phyloP scores from a whole-genome alignment of 805 yeast species.

The Saccharomycopsis selenospora region DNA sequence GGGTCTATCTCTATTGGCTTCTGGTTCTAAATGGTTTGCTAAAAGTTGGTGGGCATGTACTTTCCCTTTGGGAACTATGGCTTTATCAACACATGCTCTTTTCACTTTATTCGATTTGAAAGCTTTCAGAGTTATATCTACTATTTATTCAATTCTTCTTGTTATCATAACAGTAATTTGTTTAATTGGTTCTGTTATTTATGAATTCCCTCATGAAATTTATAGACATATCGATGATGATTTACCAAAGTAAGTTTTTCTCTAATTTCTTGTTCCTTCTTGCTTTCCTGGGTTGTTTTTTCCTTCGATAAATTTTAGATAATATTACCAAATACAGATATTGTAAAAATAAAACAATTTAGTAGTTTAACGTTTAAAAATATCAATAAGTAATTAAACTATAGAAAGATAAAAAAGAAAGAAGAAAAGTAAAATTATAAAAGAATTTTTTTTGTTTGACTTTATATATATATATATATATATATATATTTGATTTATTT shows the following conservation, averaged over 20 bases:
- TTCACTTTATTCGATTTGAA: conserved; percentile 40
- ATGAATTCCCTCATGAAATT: conserved; percentile 27
- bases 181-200: conserved; percentile 31
- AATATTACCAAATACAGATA: too few relatives aligned
- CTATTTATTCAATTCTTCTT: conserved; percentile 51
- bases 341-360: too few relatives aligned
- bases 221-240: conserved; percentile 3
- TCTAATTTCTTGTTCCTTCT: not conserved
- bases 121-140: conserved; percentile 56
- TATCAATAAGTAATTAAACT: too few relatives aligned
- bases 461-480: too few relatives aligned
- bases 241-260: not conserved
- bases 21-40: conserved; percentile 35
- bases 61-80: conserved; percentile 84
- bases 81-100: conserved; percentile 49
- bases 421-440: too few relatives aligned
- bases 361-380: too few relatives aligned
- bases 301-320: too few relatives aligned
- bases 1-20: conserved; percentile 28
- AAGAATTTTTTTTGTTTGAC: not conserved
- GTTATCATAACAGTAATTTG: conserved; percentile 40
- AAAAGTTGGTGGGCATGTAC: conserved; percentile 77
- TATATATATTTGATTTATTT: not conserved
- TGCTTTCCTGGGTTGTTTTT: too few relatives aligned
- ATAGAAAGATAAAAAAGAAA: too few relatives aligned